These are phyloP conservation scores for Syzygium syzygioides DNA, from an alignment of 441 rosid genomes.

Conservation along the genomic window DNA sequence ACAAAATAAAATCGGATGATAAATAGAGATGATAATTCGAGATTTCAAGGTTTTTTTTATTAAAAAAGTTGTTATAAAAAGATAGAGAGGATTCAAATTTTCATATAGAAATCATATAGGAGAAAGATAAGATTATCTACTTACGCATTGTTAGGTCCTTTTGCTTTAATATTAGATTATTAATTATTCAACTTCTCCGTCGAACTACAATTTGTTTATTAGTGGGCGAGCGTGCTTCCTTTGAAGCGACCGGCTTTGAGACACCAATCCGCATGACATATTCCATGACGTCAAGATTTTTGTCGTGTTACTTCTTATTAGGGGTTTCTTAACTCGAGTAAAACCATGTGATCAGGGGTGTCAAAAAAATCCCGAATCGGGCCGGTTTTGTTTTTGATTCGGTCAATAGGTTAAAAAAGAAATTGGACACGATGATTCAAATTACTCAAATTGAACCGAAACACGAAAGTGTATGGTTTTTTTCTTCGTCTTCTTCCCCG, in stretches of 20 bases:
- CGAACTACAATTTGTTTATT: background rate
- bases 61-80: background rate
- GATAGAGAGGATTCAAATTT: too few relatives aligned
- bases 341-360: background rate
- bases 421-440: too few relatives aligned
- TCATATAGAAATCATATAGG: too few relatives aligned
- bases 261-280: background rate
- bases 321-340: background rate
- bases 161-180: background rate
- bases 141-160: background rate
- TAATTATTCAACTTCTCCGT: background rate
- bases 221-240: background rate
- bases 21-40: background rate
- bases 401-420: background rate
- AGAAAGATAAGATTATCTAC: background rate
- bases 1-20: background rate
- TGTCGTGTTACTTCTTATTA: background rate
- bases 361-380: rapidly evolving
- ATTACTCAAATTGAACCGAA: too few relatives aligned
- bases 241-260: background rate
- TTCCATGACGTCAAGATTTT: background rate
- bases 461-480: background rate
- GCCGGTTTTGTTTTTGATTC: rapidly evolving
- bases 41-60: background rate
- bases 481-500: background rate